Evolutionary conservation across 306 rosid genomes (phyloP).

Genomic region (Alnus rubra): DNA sequence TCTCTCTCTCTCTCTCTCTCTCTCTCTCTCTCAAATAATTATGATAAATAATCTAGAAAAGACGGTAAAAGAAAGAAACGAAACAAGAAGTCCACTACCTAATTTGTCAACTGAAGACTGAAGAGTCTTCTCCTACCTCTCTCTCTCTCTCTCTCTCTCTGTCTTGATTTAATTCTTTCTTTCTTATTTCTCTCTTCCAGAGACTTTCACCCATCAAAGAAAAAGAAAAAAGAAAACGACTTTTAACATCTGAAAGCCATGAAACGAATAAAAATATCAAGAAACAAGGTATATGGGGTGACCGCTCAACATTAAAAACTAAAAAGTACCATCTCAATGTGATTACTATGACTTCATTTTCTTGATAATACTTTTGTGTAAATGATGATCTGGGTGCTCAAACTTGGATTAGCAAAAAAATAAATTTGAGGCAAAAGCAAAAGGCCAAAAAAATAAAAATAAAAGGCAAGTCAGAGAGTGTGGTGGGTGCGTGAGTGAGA

Average conservation of each 20-base stretch:
- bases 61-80: constrained; percentile 24
- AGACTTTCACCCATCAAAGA: constrained; percentile 10
- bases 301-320: constrained; percentile 33
- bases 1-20: constrained; percentile 27
- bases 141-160: constrained; percentile 13
- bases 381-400: constrained; percentile 18
- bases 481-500: constrained; percentile 9
- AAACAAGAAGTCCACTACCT: constrained; percentile 47
- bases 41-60: constrained; percentile 36
- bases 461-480: neutral
- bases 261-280: constrained; percentile 38
- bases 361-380: neutral
- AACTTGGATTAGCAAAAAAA: neutral
- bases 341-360: neutral
- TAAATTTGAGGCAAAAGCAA: neutral
- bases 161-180: neutral
- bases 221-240: neutral
- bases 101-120: constrained; percentile 62
- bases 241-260: constrained; percentile 54
- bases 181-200: constrained; percentile 21
- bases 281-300: constrained; percentile 27
- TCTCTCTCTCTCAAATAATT: constrained; percentile 40
- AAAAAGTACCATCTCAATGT: constrained; percentile 35
- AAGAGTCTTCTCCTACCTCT: constrained; percentile 30
- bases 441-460: constrained; percentile 11